phyloP scores from a whole-genome alignment of 305 asterid species.

The Rubia tinctorum region DNA sequence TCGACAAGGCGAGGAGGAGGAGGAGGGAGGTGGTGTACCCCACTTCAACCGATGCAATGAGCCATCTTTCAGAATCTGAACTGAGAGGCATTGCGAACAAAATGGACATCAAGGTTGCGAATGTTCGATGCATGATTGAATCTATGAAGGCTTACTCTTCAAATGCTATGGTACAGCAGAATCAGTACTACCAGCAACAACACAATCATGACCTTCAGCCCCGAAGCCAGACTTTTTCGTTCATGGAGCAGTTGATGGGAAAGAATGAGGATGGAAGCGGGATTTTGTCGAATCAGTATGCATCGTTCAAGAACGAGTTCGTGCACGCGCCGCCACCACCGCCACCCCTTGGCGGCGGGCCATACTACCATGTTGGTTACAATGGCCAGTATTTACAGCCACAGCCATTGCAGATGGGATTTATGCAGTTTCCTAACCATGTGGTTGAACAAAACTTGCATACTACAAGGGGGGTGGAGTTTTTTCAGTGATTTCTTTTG shows the following conservation, averaged over 20 bases:
- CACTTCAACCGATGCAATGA: constrained; percentile 27
- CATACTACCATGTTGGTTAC: neutral
- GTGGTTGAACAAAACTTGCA: neutral
- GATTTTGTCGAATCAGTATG: neutral
- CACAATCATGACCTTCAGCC: neutral
- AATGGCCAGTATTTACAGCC: neutral
- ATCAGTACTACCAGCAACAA: neutral
- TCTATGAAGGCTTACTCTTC: constrained; percentile 15
- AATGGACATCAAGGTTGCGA: constrained; percentile 26
- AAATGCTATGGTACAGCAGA: neutral
- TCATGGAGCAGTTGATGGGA: neutral
- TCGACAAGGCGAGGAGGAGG: constrained; percentile 36
- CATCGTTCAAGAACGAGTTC: neutral
- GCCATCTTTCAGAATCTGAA: constrained; percentile 20
- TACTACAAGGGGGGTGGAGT: neutral
- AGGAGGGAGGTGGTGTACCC: constrained; percentile 52
- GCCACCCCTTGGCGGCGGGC: neutral
- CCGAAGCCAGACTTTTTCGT: neutral
- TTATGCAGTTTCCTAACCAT: neutral
- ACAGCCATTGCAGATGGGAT: neutral
- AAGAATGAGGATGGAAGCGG: neutral
- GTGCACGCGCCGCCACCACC: neutral
- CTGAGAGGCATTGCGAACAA: constrained; percentile 31
- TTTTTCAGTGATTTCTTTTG: neutral
- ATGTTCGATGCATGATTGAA: constrained; percentile 33